phyloP scores from a whole-genome alignment of 2,329 filamentous ascomycete species.

The Shiraia bambusicola region DNA sequence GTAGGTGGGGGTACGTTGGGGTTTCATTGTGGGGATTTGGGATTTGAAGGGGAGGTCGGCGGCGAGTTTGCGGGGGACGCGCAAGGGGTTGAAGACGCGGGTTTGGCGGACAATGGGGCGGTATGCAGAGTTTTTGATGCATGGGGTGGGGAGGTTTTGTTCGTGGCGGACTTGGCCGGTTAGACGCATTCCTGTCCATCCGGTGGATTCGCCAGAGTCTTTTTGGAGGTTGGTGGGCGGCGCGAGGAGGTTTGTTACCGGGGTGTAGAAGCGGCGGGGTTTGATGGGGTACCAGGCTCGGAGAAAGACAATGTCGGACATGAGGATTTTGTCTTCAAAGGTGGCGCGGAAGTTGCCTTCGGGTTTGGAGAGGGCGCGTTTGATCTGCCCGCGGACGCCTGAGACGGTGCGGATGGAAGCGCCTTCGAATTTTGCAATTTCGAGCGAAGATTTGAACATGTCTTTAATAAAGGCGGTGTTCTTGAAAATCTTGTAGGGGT shows the following conservation, averaged over 20 bases:
- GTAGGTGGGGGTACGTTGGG: constrained; percentile 80
- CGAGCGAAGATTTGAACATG: constrained; percentile 92
- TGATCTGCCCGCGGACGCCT: constrained; percentile 94
- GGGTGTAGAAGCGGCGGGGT: constrained; percentile 95
- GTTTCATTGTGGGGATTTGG: constrained; percentile 80
- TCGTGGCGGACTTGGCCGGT: constrained; percentile 87
- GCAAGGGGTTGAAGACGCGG: constrained; percentile 60
- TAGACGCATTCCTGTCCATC: constrained; percentile 89
- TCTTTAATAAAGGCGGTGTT: constrained; percentile 98
- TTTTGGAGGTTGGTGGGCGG: constrained; percentile 35
- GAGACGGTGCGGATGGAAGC: constrained; percentile 95
- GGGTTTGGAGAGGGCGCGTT: constrained; percentile 87
- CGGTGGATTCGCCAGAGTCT: constrained; percentile 40
- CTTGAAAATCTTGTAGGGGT: constrained; percentile 97
- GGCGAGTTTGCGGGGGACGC: constrained; percentile 76
- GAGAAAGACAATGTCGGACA: constrained; percentile 94
- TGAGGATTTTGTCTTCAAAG: constrained; percentile 97
- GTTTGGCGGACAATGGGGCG: constrained; percentile 58
- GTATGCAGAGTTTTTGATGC: constrained; percentile 84
- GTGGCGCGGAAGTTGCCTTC: constrained; percentile 96
- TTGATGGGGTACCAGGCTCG: constrained; percentile 96
- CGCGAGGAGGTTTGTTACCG: constrained; percentile 87
- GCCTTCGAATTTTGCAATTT: constrained; percentile 98
- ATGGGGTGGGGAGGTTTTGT: constrained; percentile 72
- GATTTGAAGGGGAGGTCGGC: constrained; percentile 88